Evolutionary conservation across 1,139 yeast species (phyloP).

Genomic region (Saccharomyces pastorianus): DNA sequence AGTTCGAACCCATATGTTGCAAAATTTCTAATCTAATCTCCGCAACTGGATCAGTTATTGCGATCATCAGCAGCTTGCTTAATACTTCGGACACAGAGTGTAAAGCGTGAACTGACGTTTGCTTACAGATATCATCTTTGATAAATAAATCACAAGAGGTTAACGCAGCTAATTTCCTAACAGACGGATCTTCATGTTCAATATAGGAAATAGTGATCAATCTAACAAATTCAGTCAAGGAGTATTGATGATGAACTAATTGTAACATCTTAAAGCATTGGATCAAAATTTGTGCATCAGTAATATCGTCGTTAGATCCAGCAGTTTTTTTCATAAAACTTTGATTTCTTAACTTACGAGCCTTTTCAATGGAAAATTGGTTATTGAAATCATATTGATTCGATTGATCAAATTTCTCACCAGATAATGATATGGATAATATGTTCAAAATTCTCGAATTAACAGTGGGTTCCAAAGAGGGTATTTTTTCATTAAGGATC

Average conservation of each 20-base stretch:
- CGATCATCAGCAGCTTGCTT: conserved; percentile 68
- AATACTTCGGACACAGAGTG: conserved; percentile 79
- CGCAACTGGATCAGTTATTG: conserved; percentile 83
- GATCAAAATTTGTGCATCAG: conserved; percentile 28
- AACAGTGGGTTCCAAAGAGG: conserved; percentile 68
- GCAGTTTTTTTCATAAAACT: conserved; percentile 56
- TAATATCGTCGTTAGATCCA: conserved; percentile 28
- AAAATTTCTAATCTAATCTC: conserved; percentile 79
- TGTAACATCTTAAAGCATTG: conserved; percentile 52
- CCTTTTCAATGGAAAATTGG: conserved; percentile 55
- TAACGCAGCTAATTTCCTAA: conserved; percentile 76
- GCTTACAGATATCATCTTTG: conserved; percentile 76
- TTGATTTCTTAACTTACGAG: conserved; percentile 68
- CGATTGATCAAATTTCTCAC: conserved; percentile 74
- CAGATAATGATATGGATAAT: conserved; percentile 70
- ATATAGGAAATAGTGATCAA: conserved; percentile 73
- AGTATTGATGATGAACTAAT: conserved; percentile 65
- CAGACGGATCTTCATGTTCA: conserved; percentile 70
- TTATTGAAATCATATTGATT: conserved; percentile 70
- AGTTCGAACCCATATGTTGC: conserved; percentile 59
- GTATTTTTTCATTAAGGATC: conserved; percentile 62
- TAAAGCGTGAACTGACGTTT: conserved; percentile 76
- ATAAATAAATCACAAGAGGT: conserved; percentile 71
- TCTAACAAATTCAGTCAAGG: conserved; percentile 79
- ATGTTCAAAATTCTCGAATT: conserved; percentile 65